These are phyloP conservation scores for Irpex sp. DNA, from an alignment of 1,284 basidiomycete genomes.

Conservation along the genomic window DNA sequence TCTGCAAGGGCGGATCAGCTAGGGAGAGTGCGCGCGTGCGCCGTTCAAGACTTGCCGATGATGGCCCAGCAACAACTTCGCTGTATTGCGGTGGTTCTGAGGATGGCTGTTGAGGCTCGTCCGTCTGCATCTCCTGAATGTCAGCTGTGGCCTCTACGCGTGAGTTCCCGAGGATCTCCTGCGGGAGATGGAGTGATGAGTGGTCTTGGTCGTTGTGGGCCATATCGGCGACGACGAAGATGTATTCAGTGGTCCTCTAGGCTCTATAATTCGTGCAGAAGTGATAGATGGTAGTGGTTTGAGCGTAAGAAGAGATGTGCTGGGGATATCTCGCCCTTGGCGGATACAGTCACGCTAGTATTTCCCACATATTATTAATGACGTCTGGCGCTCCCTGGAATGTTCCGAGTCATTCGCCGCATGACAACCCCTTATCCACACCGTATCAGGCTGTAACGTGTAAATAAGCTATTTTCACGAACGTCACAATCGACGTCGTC, in stretches of 20 bases:
- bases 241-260: neutral
- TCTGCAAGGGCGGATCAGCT: neutral
- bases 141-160: neutral
- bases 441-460: neutral
- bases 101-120: neutral
- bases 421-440: neutral
- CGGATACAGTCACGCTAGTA: neutral
- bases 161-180: neutral
- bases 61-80: neutral
- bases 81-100: neutral
- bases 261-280: neutral
- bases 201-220: neutral
- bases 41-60: neutral
- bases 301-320: neutral
- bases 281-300: neutral
- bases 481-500: neutral
- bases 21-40: neutral
- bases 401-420: neutral
- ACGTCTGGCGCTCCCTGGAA: neutral
- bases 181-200: neutral
- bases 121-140: neutral
- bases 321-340: neutral
- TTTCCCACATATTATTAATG: neutral
- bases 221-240: neutral
- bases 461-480: neutral